These are phyloP conservation scores for Cornus controversa DNA, from an alignment of 148 eudicot species.

Conservation along the genomic window DNA sequence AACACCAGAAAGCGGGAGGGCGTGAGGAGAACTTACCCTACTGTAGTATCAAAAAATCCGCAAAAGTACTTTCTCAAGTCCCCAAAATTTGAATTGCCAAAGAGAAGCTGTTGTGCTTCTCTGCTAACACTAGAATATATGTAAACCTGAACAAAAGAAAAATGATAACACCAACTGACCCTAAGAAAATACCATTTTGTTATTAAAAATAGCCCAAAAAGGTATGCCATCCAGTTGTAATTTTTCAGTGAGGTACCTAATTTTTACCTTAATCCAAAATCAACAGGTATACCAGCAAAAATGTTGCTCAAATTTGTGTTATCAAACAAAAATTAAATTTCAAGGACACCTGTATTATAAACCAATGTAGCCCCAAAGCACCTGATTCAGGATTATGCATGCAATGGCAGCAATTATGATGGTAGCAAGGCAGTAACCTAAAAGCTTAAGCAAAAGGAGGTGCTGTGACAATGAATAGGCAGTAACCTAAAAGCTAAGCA, in stretches of 20 bases:
- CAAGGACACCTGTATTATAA: too few relatives aligned
- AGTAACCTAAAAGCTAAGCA: too few relatives aligned
- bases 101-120: slow-evolving; percentile 9
- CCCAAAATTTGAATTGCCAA: slow-evolving; percentile 14
- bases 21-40: slow-evolving; percentile 5
- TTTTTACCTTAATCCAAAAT: too few relatives aligned
- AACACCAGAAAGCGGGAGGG: neutral
- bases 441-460: too few relatives aligned
- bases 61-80: slow-evolving; percentile 16
- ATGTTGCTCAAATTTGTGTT: neutral
- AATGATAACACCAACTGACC: neutral
- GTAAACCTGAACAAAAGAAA: slow-evolving; percentile 14
- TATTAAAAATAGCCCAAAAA: neutral
- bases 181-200: neutral
- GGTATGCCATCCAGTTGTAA: neutral
- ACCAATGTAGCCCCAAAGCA: too few relatives aligned
- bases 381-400: too few relatives aligned
- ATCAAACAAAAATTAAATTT: neutral
- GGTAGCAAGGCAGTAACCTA: too few relatives aligned
- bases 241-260: neutral
- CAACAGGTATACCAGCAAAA: neutral
- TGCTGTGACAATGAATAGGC: too few relatives aligned
- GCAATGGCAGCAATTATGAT: too few relatives aligned
- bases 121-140: slow-evolving; percentile 11
- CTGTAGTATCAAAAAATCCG: slow-evolving; percentile 16